Evolutionary conservation across 1,139 yeast genomes (phyloP), one percentile per base, ranked within the genome.

Genomic region (Debaryomyces udenii): DNA sequence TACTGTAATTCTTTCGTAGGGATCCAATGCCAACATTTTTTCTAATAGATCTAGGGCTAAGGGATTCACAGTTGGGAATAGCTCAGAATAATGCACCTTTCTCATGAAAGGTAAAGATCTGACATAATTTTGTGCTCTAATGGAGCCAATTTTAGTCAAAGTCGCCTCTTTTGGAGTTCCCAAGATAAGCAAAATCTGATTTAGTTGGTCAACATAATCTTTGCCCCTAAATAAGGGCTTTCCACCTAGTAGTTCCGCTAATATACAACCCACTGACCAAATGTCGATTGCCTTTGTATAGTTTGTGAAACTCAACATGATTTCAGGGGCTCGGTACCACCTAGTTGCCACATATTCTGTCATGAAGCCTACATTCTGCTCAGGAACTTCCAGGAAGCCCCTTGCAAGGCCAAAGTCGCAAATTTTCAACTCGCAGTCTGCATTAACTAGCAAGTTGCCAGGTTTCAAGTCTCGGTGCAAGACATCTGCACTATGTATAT

Each of bases 301-400:
- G 47, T 90, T 86, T 56, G 93, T 93, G 64, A 88, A 89, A 53
- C 94, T 83, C 43, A 93, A 75, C 93, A 93, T 93, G 62, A 93
- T 89, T 61, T 93, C 99, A 2, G 99, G 99, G 0, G 99, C 99
- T 51, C 99, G 78, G 65, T 93, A 93, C 74, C 93, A 94, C 56
- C 99, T 71, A 3, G 99, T 93, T 14, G 96, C 86, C 13, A 93
- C 99, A 63, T 93, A 93, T 24, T 99, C 99, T 1, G 99, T 93
- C 99, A 93, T 93, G 55, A 86, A 90, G 11, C 96, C 96, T 26
- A 90, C 88, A 55, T 93, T 91, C 51, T 83, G 86, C 24, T 45
- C 49, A 13, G 46, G 49, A 27, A 34, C 35, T 23, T 45, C 83
- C 20, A 45, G 45, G 30, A 85, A 91, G n/a, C 98, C 49, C 54